These are phyloP conservation scores for Lipomyces lipofer DNA, from an alignment of 805 yeast species.

Conservation along the genomic window DNA sequence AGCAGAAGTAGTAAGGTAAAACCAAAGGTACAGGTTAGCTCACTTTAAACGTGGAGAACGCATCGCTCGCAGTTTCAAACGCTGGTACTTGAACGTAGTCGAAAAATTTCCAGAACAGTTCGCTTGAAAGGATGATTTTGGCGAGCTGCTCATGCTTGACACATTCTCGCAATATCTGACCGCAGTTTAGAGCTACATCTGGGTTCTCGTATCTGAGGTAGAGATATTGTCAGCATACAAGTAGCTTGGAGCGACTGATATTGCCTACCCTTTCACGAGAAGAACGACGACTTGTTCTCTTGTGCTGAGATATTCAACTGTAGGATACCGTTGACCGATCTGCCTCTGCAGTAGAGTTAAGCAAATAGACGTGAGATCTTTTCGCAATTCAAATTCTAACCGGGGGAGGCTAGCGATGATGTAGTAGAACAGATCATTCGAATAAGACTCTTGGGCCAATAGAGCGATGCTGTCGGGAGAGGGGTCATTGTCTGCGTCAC, in stretches of 20 bases:
- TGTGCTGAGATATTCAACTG: slow-evolving; percentile 75
- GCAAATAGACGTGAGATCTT: slow-evolving; percentile 74
- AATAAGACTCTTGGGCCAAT: slow-evolving; percentile 76
- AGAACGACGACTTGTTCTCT: slow-evolving; percentile 64
- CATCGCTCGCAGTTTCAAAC: slow-evolving; percentile 89
- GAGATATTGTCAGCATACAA: not conserved
- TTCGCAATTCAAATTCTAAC: slow-evolving; percentile 86
- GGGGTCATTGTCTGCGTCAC: slow-evolving; percentile 55
- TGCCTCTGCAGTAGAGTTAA: slow-evolving; percentile 76
- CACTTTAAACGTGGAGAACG: slow-evolving; percentile 67
- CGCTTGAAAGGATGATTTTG: slow-evolving; percentile 57
- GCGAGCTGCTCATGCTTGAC: slow-evolving; percentile 74
- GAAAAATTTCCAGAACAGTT: slow-evolving; percentile 75
- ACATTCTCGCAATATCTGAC: slow-evolving; percentile 81
- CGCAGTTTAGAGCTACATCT: slow-evolving; percentile 71
- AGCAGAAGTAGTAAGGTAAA: no score
- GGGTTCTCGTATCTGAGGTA: slow-evolving; percentile 61
- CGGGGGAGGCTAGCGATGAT: slow-evolving; percentile 60
- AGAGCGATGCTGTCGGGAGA: slow-evolving; percentile 73
- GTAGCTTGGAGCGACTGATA: not conserved
- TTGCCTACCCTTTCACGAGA: slow-evolving; percentile 47
- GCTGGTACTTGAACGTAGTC: slow-evolving; percentile 70
- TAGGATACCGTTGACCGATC: slow-evolving; percentile 74
- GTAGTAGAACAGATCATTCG: slow-evolving; percentile 64
- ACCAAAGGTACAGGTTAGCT: no score